A percentile compares a stretch with the other conserved stretches of the same genome.
phyloP scores from a whole-genome alignment of 257 asterid species.

The Solanum chilense region DNA sequence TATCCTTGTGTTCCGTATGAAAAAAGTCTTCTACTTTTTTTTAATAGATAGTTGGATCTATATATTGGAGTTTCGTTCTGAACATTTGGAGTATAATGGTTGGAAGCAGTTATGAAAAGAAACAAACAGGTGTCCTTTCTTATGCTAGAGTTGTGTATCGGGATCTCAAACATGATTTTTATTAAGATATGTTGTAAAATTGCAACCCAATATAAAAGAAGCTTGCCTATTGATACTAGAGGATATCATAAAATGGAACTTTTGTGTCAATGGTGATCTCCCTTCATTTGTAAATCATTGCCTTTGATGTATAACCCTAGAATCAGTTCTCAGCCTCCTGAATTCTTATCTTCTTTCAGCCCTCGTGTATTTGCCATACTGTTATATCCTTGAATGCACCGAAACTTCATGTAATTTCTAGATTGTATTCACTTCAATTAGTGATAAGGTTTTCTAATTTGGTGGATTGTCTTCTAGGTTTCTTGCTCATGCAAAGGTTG shows the following conservation, averaged over 20 bases:
- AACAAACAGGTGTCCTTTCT: background rate
- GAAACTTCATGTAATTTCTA: background rate
- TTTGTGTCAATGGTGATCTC: background rate
- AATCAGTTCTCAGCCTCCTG: background rate
- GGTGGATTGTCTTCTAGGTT: constrained; percentile 47
- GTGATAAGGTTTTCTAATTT: background rate
- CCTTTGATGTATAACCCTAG: background rate
- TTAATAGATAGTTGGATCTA: background rate
- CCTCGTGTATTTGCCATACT: background rate
- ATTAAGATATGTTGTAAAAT: background rate
- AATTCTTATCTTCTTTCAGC: background rate
- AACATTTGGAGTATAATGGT: background rate
- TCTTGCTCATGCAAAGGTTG: constrained; percentile 95
- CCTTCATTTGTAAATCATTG: background rate
- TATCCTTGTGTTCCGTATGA: background rate
- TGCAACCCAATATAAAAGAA: background rate
- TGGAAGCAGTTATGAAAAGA: background rate
- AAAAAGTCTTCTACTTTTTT: background rate
- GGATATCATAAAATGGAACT: background rate
- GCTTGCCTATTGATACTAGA: background rate
- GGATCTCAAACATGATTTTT: background rate
- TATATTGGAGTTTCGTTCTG: background rate
- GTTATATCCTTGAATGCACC: background rate
- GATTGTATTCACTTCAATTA: background rate
- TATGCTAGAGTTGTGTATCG: background rate